These are phyloP conservation scores for Botryotinia convoluta DNA, from an alignment of 2,329 filamentous ascomycete species.

Conservation along the genomic window DNA sequence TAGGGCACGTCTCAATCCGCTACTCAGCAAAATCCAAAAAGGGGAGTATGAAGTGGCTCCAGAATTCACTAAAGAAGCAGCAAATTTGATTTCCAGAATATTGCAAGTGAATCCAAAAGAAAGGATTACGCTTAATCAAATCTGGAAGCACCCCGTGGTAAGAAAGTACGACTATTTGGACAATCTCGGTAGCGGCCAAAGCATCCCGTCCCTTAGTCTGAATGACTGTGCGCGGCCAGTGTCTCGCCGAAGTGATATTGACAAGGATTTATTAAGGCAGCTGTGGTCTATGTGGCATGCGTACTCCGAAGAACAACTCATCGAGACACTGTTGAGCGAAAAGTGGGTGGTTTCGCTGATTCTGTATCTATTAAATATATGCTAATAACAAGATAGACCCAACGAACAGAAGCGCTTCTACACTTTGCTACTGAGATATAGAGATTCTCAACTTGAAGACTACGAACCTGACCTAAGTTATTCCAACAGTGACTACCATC, in stretches of 20 bases:
- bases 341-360: conserved; percentile 50
- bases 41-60: conserved; percentile 61
- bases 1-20: conserved; percentile 47
- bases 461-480: conserved; percentile 79
- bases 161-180: conserved; percentile 79
- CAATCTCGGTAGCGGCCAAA: conserved; percentile 44
- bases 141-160: conserved; percentile 86
- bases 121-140: conserved; percentile 74
- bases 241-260: conserved; percentile 64
- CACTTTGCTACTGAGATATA: conserved; percentile 75
- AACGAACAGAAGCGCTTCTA: conserved; percentile 97
- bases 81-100: conserved; percentile 76
- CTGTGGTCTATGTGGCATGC: conserved; percentile 90
- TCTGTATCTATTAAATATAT: background rate
- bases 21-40: conserved; percentile 60
- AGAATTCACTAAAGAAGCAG: conserved; percentile 64
- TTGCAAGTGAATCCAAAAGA: conserved; percentile 73
- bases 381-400: conserved; percentile 47
- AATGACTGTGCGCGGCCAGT: conserved; percentile 62
- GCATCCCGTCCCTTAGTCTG: conserved; percentile 53
- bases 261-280: conserved; percentile 78
- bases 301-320: conserved; percentile 69
- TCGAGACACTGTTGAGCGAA: conserved; percentile 62
- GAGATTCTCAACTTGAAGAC: conserved; percentile 81
- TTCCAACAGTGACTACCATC: conserved; percentile 89